Base-by-base conservation (phyloP, 441 rosid genomes). In the Biscutella laevigata region DNA sequence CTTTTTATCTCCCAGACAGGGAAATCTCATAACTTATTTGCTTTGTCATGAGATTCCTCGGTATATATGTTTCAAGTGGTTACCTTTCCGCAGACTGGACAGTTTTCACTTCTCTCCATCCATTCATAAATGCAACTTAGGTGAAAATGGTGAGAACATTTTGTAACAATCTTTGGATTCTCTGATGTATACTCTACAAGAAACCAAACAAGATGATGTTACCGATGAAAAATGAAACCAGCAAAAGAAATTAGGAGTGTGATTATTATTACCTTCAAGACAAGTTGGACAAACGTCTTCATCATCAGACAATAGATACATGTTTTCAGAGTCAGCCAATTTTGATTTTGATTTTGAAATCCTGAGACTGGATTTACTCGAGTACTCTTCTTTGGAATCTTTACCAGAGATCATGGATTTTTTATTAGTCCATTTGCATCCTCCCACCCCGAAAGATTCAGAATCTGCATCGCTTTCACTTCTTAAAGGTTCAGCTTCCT, bases 221-320 rank as follows among this genome's bases (percentile, higher is more conserved):
- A 7, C 12, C 13, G 0, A 38, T 11, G 24, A 9, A 17, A 1
- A 46, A 37, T 1, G 9, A 16, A 25, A 35, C 2, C 1, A 37
- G 1, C 3, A 21, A 32, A 39, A 29, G 15, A 22, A 32, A 44
- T 36, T 25, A 26, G 42, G 25, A 47, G 34, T 12, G 47, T 27
- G 50, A 22, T 30, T 16, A 66, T 22, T 33, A 37, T 67, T 77
- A 87, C 95, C 97, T 70, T 90, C 97, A 44, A 90, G 95, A 71
- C 95, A 86, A 38, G 95, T 90, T 36, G 95, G 95, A 33, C 97
- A 90, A 42, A 76, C 75, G 68, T 90, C 95, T 70, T 86, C 97
- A 16, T 90, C 95, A 62, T 86, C 95, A 28, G 89, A 62, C 30
- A 77, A 64, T 29, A 75, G 35, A 74, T 79, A 81, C 57, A 84